Evolutionary conservation across 2,329 filamentous ascomycete genomes (phyloP), one percentile per base, ranked within the genome.

Genomic region (Fusarium papillatum): DNA sequence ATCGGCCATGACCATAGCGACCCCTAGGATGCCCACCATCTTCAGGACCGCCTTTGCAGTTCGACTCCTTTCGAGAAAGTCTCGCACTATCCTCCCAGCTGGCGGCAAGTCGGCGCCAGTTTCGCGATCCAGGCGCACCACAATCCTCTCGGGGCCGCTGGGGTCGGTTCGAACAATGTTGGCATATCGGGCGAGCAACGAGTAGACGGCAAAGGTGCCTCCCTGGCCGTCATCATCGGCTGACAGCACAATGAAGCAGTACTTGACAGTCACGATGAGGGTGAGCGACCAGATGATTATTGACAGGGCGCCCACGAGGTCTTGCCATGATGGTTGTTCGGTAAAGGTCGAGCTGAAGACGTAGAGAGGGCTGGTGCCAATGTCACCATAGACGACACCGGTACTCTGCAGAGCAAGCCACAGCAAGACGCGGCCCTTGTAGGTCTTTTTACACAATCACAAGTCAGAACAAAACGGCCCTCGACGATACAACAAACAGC

Each of bases 211-310:
- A 81, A 94, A 94, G 0, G 92, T 94, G 36, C 93, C 93, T 34
- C 93, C 93, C 79, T 94, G 92, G 55, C 93, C 93, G 79, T 94
- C 92, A 72, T 94, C 92, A 80, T 94, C 92, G 64, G 93, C 93
- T 39, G 85, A 85, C 7, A 94, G 83, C 43, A 94, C 89, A 79
- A 94, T 90, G 72, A 93, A 85, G 46, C 92, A 86, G 79, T 94
- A 94, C 83, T 94, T 94, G 69, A 93, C 76, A 0, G 91, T 93
- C 41, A 94, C 92, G 83, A 94, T 93, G 71, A 94, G 84, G 29
- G 91, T 93, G 39, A 94, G 83, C 0, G 91, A 90, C 93, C 92
- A 94, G 57, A 94, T 89, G 72, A 94, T 90, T 53, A 94, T 88
- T 5, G 92, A 94, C 2, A 94, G 84, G 0, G 90, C 92, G 59